These are phyloP conservation scores for Yamadazyma songkhlaensis DNA, from an alignment of 1,139 yeast genomes.

Conservation along the genomic window DNA sequence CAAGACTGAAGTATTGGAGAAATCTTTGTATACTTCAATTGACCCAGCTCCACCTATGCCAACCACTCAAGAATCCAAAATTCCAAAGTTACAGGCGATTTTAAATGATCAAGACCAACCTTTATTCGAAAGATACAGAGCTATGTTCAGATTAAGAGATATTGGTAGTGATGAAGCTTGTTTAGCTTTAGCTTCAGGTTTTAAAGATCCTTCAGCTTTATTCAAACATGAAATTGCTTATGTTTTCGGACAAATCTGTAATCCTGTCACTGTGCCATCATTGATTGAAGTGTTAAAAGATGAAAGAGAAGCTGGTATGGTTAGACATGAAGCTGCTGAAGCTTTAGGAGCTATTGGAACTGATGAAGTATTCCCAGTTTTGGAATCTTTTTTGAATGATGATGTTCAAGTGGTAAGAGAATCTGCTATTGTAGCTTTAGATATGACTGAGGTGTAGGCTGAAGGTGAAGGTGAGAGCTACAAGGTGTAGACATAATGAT, in stretches of 20 bases:
- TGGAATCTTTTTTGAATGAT: slow-evolving; percentile 76
- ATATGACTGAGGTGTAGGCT: slow-evolving; percentile 97
- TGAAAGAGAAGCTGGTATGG: slow-evolving; percentile 91
- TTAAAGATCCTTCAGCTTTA: slow-evolving; percentile 84
- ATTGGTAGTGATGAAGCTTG: slow-evolving; percentile 92
- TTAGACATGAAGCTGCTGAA: slow-evolving; percentile 99
- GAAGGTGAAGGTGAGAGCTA: too few species aligned
- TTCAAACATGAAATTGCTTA: slow-evolving; percentile 98
- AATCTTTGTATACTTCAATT: slow-evolving; percentile 78
- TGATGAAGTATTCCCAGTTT: slow-evolving; percentile 90
- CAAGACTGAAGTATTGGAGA: slow-evolving; percentile 64
- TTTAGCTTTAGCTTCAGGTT: slow-evolving; percentile 86
- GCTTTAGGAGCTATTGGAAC: slow-evolving; percentile 97
- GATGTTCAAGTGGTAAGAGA: slow-evolving; percentile 89
- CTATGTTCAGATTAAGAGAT: slow-evolving; percentile 97
- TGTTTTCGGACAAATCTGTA: slow-evolving; percentile 95
- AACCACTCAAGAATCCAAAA: slow-evolving; percentile 50
- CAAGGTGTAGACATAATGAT: too few species aligned
- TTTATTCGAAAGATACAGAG: slow-evolving; percentile 92
- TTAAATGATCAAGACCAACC: slow-evolving; percentile 77
- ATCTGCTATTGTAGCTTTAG: slow-evolving; percentile 93
- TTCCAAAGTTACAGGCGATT: slow-evolving; percentile 62
- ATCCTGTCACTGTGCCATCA: slow-evolving; percentile 89
- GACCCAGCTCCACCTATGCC: slow-evolving; percentile 99
- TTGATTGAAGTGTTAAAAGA: slow-evolving; percentile 77